Percentiles rank a stretch among this genome's conserved stretches.
Evolutionary conservation across 306 rosid genomes (phyloP).

Genomic region (Casuarina glauca): DNA sequence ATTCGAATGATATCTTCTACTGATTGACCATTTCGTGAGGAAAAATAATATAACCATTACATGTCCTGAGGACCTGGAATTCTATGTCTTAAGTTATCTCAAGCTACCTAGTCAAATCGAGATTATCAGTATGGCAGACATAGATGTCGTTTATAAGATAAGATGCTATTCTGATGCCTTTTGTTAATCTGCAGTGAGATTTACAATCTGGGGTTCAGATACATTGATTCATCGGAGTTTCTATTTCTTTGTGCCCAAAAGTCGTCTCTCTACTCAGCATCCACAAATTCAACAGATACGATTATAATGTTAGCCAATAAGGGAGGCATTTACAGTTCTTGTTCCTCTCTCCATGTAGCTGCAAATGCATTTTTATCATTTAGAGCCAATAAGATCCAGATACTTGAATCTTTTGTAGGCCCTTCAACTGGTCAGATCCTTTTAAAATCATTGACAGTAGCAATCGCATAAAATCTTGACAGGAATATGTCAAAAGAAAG

Average conservation of each 20-base stretch:
- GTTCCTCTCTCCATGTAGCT: background rate
- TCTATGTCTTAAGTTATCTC: background rate
- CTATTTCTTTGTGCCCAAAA: background rate
- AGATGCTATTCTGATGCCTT: background rate
- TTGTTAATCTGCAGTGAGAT: background rate
- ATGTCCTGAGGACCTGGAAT: background rate
- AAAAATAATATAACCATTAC: too few relatives aligned
- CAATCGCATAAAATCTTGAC: background rate
- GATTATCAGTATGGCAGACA: background rate
- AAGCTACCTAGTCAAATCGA: background rate
- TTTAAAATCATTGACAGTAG: background rate
- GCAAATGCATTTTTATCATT: background rate
- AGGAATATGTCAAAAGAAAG: background rate
- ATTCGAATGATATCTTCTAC: too few relatives aligned
- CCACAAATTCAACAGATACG: background rate
- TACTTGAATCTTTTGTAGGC: background rate
- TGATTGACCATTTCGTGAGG: too few relatives aligned
- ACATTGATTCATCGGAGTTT: background rate
- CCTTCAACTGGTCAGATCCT: background rate
- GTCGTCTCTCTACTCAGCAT: background rate
- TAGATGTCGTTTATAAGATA: background rate
- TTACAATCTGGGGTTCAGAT: background rate
- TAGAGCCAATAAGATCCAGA: background rate
- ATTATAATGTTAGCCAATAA: background rate
- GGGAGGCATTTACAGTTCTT: background rate